A percentile compares a stretch with the other conserved stretches of the same genome.
These are phyloP conservation scores for Plantago elongata DNA, from an alignment of 257 asterid species.

Conservation along the genomic window DNA sequence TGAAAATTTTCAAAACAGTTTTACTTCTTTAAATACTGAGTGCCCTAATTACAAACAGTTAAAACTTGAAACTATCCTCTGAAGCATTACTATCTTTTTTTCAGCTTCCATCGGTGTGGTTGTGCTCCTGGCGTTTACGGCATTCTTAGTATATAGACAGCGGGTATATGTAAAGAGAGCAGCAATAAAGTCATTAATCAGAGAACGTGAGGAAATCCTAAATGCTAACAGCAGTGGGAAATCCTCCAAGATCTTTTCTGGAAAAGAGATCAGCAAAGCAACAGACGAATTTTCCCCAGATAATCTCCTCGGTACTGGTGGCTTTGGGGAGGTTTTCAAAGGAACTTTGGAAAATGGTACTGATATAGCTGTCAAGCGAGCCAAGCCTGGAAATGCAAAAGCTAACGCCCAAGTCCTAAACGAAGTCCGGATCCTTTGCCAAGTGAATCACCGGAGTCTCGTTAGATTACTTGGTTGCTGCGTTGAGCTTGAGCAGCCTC, in stretches of 20 bases:
- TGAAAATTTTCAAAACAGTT: no score
- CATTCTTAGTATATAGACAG: slow-evolving; percentile 37
- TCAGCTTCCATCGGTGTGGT: slow-evolving; percentile 40
- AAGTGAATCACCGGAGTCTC: slow-evolving; percentile 53
- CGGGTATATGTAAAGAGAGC: slow-evolving; percentile 21
- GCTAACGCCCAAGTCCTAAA: slow-evolving; percentile 51
- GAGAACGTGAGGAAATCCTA: slow-evolving; percentile 50
- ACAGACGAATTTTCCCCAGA: slow-evolving; percentile 43
- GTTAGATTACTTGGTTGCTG: slow-evolving; percentile 53
- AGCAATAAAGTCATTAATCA: slow-evolving; percentile 28
- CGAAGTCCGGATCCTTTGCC: slow-evolving; percentile 55
- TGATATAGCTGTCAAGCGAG: slow-evolving; percentile 47
- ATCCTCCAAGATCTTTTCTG: slow-evolving; percentile 47
- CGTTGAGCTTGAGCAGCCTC: slow-evolving; percentile 54
- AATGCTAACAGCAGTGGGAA: slow-evolving; percentile 45
- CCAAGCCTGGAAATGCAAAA: slow-evolving; percentile 48
- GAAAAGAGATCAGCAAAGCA: slow-evolving; percentile 54
- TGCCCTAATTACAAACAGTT: no score
- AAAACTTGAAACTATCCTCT: neutral
- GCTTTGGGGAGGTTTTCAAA: slow-evolving; percentile 64
- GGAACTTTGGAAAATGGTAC: slow-evolving; percentile 49
- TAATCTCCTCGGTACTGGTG: slow-evolving; percentile 49
- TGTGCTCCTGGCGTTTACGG: slow-evolving; percentile 32
- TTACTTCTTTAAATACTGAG: no score
- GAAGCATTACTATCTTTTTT: neutral